phyloP scores from a whole-genome alignment of 169 alveolate genomes.

The Cardiosporidium cionae region DNA sequence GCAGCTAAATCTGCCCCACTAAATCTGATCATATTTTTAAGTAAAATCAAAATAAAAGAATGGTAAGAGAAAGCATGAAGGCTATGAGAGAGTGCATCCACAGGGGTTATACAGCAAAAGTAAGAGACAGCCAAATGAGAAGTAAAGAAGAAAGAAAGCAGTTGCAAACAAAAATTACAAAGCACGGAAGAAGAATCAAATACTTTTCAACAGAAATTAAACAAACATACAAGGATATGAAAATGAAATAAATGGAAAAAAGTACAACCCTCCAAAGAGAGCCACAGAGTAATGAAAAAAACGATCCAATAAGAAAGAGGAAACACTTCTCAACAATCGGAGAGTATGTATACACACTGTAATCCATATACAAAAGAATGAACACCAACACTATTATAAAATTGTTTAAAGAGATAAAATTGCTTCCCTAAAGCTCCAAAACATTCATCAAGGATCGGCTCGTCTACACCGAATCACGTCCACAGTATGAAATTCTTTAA shows the following conservation, averaged over 20 bases:
- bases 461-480: background rate
- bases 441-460: background rate
- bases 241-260: no score
- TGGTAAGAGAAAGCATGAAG: background rate
- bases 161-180: conserved; percentile 71
- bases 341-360: no score
- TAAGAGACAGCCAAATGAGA: conserved; percentile 54
- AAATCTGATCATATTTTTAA: conserved; percentile 9
- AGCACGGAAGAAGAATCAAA: background rate
- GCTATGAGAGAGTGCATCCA: no score
- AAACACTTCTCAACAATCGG: no score
- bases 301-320: no score
- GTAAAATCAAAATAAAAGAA: no score
- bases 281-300: no score
- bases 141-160: conserved; percentile 70
- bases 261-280: no score
- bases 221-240: no score
- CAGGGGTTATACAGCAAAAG: background rate
- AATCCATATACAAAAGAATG: no score
- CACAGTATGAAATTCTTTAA: conserved; percentile 1
- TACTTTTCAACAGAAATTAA: background rate
- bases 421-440: conserved; percentile 55
- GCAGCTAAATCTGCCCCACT: conserved; percentile 50
- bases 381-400: no score
- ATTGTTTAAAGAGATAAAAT: no score